Conservation (phyloP, 2,329 filamentous ascomycete genomes). For the Aspergillus alliaceus region DNA sequence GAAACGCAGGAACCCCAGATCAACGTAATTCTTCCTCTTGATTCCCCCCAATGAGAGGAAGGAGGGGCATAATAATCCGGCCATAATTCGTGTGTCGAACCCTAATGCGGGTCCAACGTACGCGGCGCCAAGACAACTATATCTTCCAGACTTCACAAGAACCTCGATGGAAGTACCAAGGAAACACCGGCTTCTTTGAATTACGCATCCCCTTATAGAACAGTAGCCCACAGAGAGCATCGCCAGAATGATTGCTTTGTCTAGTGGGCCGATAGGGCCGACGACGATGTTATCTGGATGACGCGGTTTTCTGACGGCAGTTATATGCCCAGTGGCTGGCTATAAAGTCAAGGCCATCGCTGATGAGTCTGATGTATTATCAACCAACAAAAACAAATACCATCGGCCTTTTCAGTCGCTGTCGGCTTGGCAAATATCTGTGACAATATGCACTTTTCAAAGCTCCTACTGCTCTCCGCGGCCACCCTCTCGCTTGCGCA, state of each 20-base stretch:
- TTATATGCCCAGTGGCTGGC: not conserved
- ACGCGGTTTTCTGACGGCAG: conserved; percentile 2
- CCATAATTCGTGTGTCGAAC: not conserved
- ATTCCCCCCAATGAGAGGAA: not conserved
- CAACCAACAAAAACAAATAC: not conserved
- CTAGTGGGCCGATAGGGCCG: not conserved
- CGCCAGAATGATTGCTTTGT: not conserved
- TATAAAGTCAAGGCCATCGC: conserved; percentile 1
- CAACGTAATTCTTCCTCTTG: not conserved
- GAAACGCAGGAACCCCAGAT: not conserved
- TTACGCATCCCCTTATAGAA: not conserved
- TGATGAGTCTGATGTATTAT: not conserved
- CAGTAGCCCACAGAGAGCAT: not conserved
- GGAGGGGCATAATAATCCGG: not conserved
- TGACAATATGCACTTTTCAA: conserved; percentile 26
- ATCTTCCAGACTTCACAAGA: not conserved
- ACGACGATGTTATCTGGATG: not conserved
- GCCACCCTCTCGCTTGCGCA: conserved; percentile 30
- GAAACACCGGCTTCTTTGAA: not conserved
- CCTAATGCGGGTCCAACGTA: conserved; percentile 10
- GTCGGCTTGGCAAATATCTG: not conserved
- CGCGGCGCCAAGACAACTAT: conserved; percentile 14
- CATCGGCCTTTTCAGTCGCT: not conserved
- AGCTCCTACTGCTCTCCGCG: conserved; percentile 31
- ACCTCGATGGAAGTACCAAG: not conserved